Evolutionary conservation across 176 grass and related monocot species (phyloP).

Genomic region (Aegilops longissima): DNA sequence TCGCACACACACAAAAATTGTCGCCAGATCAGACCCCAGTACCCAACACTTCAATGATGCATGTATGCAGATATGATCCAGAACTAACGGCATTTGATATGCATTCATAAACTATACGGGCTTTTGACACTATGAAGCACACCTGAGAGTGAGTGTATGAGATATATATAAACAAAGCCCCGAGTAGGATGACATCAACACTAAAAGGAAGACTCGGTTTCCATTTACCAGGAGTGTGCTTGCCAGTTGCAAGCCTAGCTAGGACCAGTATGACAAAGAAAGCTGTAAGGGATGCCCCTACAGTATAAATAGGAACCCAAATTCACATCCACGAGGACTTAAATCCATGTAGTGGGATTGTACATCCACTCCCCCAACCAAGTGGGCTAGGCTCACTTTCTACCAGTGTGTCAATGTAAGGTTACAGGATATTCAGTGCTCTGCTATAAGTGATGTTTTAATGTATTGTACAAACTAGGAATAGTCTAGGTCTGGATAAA

Average conservation of each 20-base stretch:
- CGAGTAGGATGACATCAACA: neutral
- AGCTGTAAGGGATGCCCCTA: neutral
- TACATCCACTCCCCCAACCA: neutral
- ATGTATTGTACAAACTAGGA: constrained; percentile 4
- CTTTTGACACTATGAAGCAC: neutral
- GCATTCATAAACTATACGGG: neutral
- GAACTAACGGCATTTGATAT: neutral
- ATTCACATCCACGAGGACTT: neutral
- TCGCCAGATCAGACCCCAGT: neutral
- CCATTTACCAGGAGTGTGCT: neutral
- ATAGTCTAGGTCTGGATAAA: constrained; percentile 4
- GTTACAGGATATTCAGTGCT: neutral
- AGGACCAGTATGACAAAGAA: neutral
- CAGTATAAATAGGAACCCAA: neutral
- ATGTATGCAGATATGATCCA: neutral
- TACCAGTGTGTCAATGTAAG: neutral
- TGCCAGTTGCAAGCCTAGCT: neutral
- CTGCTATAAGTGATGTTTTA: neutral
- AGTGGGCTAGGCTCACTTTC: neutral
- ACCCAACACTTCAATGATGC: neutral
- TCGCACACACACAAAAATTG: neutral
- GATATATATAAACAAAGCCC: neutral
- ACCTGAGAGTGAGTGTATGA: neutral
- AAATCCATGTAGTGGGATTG: neutral
- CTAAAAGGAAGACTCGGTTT: neutral